Evolutionary conservation across 495 filamentous ascomycete genomes (phyloP).

Genomic region (Penicillium malachiteum): DNA sequence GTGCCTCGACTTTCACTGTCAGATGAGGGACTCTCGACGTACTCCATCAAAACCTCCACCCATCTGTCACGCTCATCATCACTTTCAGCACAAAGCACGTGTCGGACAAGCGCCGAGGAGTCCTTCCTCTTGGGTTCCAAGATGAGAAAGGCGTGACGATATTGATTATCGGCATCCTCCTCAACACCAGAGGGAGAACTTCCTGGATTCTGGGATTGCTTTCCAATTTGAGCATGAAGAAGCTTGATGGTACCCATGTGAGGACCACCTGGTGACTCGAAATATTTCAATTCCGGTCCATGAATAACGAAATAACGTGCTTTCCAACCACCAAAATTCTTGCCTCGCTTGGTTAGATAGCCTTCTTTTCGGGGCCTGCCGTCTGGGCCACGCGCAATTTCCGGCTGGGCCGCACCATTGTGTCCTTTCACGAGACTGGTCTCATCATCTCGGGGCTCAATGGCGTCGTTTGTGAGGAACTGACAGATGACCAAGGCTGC

Average conservation of each 20-base stretch:
- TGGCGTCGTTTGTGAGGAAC: constrained; percentile 82
- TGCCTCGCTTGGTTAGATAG: constrained; percentile 93
- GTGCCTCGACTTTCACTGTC: constrained; percentile 41
- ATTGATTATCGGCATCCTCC: constrained; percentile 86
- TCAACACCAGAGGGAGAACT: constrained; percentile 58
- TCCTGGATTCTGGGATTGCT: constrained; percentile 63
- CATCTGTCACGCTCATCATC: constrained; percentile 90
- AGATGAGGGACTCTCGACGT: constrained; percentile 73
- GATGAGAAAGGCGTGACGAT: constrained; percentile 93
- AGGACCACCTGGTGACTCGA: constrained; percentile 81
- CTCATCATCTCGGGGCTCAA: constrained; percentile 73
- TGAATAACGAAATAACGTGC: constrained; percentile 91
- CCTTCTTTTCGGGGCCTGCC: constrained; percentile 77
- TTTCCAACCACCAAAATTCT: constrained; percentile 99
- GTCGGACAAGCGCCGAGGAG: constrained; percentile 82
- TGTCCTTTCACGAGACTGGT: constrained; percentile 43
- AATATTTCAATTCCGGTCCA: constrained; percentile 86
- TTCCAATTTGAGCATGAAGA: constrained; percentile 87
- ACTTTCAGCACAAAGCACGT: constrained; percentile 93
- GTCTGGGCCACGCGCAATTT: constrained; percentile 52
- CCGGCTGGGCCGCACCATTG: constrained; percentile 36
- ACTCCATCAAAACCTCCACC: constrained; percentile 86
- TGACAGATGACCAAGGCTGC: constrained; percentile 81
- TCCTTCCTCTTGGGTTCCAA: constrained; percentile 97
- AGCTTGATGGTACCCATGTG: constrained; percentile 94